Evolutionary conservation across 768 basidiomycete species (phyloP), one percentile per base, ranked within the genome.

Genomic region (Tulasnella sp.): DNA sequence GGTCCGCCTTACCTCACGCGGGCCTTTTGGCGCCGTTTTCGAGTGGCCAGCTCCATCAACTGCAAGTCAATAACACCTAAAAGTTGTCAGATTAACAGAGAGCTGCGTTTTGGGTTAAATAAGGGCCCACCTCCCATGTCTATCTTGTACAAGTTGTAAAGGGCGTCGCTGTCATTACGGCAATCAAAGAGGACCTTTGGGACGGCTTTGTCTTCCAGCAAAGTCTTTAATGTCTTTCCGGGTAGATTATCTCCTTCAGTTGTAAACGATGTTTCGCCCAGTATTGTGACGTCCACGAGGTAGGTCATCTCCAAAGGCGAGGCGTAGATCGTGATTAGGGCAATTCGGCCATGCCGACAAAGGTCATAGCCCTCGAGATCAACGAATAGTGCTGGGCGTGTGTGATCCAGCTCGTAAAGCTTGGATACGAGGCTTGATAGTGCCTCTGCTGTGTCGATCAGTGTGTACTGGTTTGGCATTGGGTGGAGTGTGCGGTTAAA

Each of bases 61-160:
- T 78, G 77, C 25, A 78, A 22, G 52, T 78, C 77, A 22, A 54
- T 36, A 1, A 78, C 77, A 25, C 75, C 75, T 76, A 40, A 29
- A 29, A 6, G 75, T 3, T 5, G 15, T n/a, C 36, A 36, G n/a
- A 31, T 38, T 42, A 40, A 15, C 67, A 1, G 31, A 22, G 19
- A 11, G 11, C 34, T 4, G 1, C 2, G 39, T 8, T 8, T 22
- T 19, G 3, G n/a, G 19, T 14, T 19, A 37, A 11, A 39, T 34
- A 17, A 34, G 11, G 17, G n/a, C 75, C 29, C 25, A 76, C 68
- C 67, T n/a, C 9, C 54, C 77, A 78, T 78, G 25, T 77, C 77
- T 22, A 78, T 67, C 22, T 71, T n/a, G 64, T 76, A 78, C 25
- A 78, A n/a, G 76, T 78, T 78, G 70, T 78, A 78, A n/a, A 78